Evolutionary conservation across 306 rosid species (phyloP).

Genomic region (Prunus davidiana): DNA sequence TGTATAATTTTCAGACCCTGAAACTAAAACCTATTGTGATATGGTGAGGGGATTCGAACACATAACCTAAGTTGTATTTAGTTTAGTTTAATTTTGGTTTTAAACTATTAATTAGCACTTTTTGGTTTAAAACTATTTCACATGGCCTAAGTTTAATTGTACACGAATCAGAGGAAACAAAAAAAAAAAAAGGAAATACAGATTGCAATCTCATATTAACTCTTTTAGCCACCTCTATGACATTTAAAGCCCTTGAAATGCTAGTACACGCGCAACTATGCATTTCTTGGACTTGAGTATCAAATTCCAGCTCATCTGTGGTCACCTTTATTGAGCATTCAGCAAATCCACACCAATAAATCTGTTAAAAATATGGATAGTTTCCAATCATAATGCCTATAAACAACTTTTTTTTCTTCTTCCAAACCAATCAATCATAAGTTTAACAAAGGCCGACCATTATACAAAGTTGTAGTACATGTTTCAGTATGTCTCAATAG

Average conservation of each 20-base stretch:
- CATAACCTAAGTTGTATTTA: too few relatives aligned
- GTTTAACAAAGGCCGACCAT: not conserved
- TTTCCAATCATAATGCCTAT: not conserved
- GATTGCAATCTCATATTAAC: too few relatives aligned
- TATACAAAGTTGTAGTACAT: not conserved
- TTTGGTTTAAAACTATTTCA: too few relatives aligned
- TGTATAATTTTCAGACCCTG: too few relatives aligned
- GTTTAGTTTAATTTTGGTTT: too few relatives aligned
- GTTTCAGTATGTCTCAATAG: not conserved
- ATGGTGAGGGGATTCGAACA: too few relatives aligned
- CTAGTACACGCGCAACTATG: constrained; percentile 32
- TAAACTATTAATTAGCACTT: too few relatives aligned
- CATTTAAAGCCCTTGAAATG: constrained; percentile 19
- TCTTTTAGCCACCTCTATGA: constrained; percentile 21
- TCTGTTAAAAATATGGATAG: not conserved
- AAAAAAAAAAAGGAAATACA: too few relatives aligned
- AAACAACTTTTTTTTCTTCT: not conserved
- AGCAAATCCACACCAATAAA: constrained; percentile 5
- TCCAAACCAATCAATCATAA: not conserved
- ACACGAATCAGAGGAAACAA: too few relatives aligned
- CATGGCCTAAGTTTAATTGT: too few relatives aligned
- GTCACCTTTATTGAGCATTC: constrained; percentile 30
- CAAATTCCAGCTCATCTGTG: constrained; percentile 32
- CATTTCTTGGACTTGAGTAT: constrained; percentile 35
- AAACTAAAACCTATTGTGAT: too few relatives aligned